A percentile compares a stretch with the other conserved stretches of the same genome.
Conservation (phyloP, 257 asterid genomes). For the Solanum bulbocastanum region DNA sequence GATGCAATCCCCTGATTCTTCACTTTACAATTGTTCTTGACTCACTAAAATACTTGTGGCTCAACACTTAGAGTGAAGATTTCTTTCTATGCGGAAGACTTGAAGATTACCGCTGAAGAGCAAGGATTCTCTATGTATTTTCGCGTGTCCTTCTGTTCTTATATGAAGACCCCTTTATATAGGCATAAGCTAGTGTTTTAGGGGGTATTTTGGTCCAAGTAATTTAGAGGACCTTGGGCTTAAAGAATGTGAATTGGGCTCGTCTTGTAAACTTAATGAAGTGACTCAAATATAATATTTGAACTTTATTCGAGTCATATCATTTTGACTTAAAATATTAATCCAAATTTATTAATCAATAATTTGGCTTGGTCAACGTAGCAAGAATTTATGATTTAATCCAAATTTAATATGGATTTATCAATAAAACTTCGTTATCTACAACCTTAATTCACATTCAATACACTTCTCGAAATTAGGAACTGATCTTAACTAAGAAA, state of each 20-base stretch:
- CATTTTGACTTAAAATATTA: neutral
- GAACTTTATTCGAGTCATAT: neutral
- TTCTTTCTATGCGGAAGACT: too few species aligned
- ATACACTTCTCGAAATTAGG: neutral
- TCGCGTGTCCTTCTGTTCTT: fast-evolving
- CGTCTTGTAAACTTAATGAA: neutral
- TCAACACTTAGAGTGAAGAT: too few species aligned
- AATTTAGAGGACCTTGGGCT: neutral
- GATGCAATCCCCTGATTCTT: neutral
- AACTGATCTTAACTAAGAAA: too few species aligned
- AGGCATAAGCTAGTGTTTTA: neutral
- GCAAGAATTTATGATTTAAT: too few species aligned
- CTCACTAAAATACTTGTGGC: neutral
- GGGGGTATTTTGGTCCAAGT: neutral
- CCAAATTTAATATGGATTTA: too few species aligned
- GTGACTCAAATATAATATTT: neutral
- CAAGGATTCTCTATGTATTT: neutral
- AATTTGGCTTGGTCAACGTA: neutral
- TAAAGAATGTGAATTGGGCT: neutral
- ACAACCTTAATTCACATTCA: neutral
- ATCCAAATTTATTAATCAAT: too few species aligned
- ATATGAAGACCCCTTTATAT: neutral
- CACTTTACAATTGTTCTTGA: too few species aligned
- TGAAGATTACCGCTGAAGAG: too few species aligned
- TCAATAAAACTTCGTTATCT: neutral